phyloP scores from a whole-genome alignment of 441 rosid genomes.

The Pelargonium fulgidum region DNA sequence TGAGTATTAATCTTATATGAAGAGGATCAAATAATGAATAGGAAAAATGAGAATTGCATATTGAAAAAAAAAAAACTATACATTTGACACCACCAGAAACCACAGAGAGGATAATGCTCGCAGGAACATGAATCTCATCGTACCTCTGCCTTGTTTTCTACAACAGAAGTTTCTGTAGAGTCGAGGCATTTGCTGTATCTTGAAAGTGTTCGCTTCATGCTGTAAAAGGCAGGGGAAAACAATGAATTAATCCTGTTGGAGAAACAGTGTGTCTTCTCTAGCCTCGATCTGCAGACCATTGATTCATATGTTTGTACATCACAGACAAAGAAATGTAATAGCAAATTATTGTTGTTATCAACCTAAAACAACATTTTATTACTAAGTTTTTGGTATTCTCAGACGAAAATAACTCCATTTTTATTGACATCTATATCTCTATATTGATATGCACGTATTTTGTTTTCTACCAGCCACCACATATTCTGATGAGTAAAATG shows the following conservation, averaged over 20 bases:
- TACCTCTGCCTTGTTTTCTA: conserved; percentile 51
- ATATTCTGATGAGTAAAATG: too few relatives aligned
- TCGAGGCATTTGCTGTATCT: conserved; percentile 58
- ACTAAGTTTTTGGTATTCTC: too few relatives aligned
- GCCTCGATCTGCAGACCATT: neutral
- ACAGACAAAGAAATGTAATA: neutral
- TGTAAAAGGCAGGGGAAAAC: conserved; percentile 21
- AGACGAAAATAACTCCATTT: too few relatives aligned
- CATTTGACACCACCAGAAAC: too few relatives aligned
- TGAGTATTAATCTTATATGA: neutral
- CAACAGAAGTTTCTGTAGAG: conserved; percentile 37
- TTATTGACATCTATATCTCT: too few relatives aligned
- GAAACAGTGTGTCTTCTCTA: neutral
- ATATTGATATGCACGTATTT: too few relatives aligned
- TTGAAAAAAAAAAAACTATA: too few relatives aligned
- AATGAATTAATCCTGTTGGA: neutral
- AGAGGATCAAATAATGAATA: neutral
- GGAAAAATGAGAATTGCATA: neutral
- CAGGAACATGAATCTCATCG: neutral
- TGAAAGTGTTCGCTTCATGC: conserved; percentile 75
- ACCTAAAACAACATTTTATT: too few relatives aligned
- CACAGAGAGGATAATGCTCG: too few relatives aligned
- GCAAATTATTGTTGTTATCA: neutral
- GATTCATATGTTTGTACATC: neutral
- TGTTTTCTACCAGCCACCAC: too few relatives aligned